These are phyloP conservation scores for Aureobasidium melanogenum DNA, from an alignment of 2,329 filamentous ascomycete genomes.

Conservation along the genomic window DNA sequence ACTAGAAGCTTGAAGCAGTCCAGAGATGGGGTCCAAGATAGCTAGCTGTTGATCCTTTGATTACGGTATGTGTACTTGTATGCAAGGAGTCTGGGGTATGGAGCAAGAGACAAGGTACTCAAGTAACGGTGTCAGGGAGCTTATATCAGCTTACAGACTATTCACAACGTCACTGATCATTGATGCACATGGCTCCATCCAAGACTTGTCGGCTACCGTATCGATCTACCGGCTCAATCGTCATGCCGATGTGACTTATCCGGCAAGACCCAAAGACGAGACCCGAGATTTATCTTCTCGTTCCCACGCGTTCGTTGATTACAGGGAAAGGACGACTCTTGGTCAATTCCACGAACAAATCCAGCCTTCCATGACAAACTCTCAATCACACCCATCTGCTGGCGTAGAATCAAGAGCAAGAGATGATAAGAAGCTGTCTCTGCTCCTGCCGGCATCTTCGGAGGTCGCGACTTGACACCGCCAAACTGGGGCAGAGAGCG, in stretches of 20 bases:
- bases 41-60: neutral
- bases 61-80: neutral
- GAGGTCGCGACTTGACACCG: neutral
- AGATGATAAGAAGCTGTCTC: neutral
- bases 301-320: neutral
- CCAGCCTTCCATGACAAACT: too few relatives aligned
- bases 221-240: neutral
- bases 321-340: too few relatives aligned
- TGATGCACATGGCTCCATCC: neutral
- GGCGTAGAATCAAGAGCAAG: neutral
- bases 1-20: neutral
- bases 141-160: slow-evolving; percentile 1
- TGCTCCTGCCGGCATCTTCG: neutral
- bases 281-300: too few relatives aligned
- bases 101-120: neutral
- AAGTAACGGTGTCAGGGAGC: neutral
- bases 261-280: neutral
- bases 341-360: neutral
- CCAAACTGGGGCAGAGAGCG: neutral
- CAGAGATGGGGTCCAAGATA: neutral
- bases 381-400: neutral
- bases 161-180: neutral
- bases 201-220: neutral
- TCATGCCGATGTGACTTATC: neutral
- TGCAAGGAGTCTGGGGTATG: neutral